Base-by-base conservation (phyloP, 2,329 filamentous ascomycete genomes). In the Trichoderma sp. region DNA sequence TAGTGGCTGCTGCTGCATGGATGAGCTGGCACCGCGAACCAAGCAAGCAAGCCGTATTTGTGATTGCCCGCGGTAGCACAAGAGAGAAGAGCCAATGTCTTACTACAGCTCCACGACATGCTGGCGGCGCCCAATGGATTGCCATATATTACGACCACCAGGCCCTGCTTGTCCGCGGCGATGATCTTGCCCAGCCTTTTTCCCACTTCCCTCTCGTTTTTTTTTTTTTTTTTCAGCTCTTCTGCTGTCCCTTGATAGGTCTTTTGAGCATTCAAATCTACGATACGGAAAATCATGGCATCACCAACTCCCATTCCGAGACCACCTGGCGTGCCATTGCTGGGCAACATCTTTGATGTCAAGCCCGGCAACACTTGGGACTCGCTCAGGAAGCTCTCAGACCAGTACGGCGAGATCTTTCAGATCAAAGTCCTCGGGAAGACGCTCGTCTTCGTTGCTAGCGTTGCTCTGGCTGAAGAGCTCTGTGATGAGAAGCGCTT, bases 401-500 rank as follows among this genome's bases (percentile, higher is more conserved):
- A 81, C 58, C 72, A 77, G 66, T 73, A 81, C 59, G 78, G 79
- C 31, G 79, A 81, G 31, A 81, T 81, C 65, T 81, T 81, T 70
- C 75, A 81, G 72, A 74, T 81, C 74, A 81, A 76, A 29, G 73
- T 80, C 5, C 72, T 80, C 4, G 75, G 75, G 24, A 73, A 77
- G 10, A 77, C 75, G 27, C 72, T 81, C 24, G 73, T 80, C 37
- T 87, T 87, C 70, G 80, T 85, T 7, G 84, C 83, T 14, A 82
- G 84, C 63, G 79, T 78, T 8, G 82, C 80, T n/a, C 80, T 87
- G 8, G 80, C 84, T 29, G 79, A 81, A 29, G 85, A 85, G 73
- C 75, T 86, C 2, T 86, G 84, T 73, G 84, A 87, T 74, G 78
- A 86, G 78, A 82, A 79, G 73, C 82, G 85, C 0, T 87, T 87